Conservation (phyloP, 495 filamentous ascomycete genomes). For the Aspergillus sclerotioniger region DNA sequence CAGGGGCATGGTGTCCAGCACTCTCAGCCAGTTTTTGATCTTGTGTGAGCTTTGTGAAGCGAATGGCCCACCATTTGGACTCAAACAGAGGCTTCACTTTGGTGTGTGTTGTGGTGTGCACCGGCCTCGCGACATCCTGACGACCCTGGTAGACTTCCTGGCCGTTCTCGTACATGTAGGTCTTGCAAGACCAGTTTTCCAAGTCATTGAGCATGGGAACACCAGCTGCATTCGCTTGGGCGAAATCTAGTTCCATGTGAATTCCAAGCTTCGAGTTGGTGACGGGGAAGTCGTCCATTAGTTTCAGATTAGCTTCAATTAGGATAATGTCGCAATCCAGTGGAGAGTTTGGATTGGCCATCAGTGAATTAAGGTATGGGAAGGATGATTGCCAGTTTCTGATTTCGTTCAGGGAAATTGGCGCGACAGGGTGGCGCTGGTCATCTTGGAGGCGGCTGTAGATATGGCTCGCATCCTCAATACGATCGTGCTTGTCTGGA, state of each 20-base stretch:
- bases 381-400: conserved; percentile 46
- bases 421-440: conserved; percentile 34
- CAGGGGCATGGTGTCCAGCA: conserved; percentile 35
- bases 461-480: conserved; percentile 44
- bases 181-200: conserved; percentile 49
- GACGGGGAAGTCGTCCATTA: conserved; percentile 48
- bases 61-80: conserved; percentile 48
- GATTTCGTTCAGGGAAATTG: conserved; percentile 43
- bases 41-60: conserved; percentile 44
- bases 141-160: conserved; percentile 34
- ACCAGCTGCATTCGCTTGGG: conserved; percentile 35
- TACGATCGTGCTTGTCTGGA: conserved; percentile 39
- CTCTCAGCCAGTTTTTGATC: conserved; percentile 39
- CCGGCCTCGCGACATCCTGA: conserved; percentile 35
- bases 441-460: conserved; percentile 51
- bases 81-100: conserved; percentile 48
- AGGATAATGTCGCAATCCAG: conserved; percentile 49
- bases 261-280: conserved; percentile 42
- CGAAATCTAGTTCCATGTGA: conserved; percentile 44
- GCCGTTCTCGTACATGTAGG: conserved; percentile 43
- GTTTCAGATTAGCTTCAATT: conserved; percentile 46
- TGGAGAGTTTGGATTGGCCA: conserved; percentile 35
- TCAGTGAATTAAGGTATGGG: conserved; percentile 40
- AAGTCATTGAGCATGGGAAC: conserved; percentile 39
- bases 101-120: conserved; percentile 41